Base-by-base conservation (phyloP, 345 rosid genomes). In the Mercurialis annua region DNA sequence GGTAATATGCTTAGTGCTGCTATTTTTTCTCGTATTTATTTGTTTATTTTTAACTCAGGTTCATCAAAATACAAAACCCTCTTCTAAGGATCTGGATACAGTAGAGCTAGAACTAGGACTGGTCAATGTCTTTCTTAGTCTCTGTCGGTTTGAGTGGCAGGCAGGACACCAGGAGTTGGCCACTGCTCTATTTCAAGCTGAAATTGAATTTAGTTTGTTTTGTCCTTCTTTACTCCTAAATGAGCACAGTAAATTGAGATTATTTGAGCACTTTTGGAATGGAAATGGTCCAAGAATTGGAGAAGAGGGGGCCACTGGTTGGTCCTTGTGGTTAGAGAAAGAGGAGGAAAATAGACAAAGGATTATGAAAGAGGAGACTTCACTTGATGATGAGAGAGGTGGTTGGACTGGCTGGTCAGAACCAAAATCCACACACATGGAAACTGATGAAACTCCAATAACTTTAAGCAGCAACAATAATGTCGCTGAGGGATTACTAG, bases 381-480 rank as follows among this genome's bases (percentile, higher is more conserved):
- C 73, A 30, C 83, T 71, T 60, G 82, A 83, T 36, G 77, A 78
- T 54, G 92, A 88, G 14, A 76, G 69, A 74, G 99, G 99, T 71
- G 95, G 99, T 76, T 91, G 99, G 99, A 91, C 94, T 56, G 97
- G 97, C 64, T 94, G 99, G 99, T 91, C 86, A 52, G 89, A 87
- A 71, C 96, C 83, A 26, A 40, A 73, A 21, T 84, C 92, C 27
- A 85, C 75, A 60, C 63, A 44, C 54, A 71, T 73, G 63, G 85
- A 73, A 70, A 71, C 74, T 59, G 69, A 51, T 73, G 56, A 65
- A 50, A 78, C 74, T 57, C 68, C 75, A 49, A 87, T 71, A 78
- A 74, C 77, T 72, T 36, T 69, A 66, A 76, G 64, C 33, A 52
- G 57, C 27, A 66, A 49, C 42, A 74, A 77, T 54, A 75, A 55